Conservation (phyloP, 2,329 filamentous ascomycete genomes). For the Fusarium anthophilum region DNA sequence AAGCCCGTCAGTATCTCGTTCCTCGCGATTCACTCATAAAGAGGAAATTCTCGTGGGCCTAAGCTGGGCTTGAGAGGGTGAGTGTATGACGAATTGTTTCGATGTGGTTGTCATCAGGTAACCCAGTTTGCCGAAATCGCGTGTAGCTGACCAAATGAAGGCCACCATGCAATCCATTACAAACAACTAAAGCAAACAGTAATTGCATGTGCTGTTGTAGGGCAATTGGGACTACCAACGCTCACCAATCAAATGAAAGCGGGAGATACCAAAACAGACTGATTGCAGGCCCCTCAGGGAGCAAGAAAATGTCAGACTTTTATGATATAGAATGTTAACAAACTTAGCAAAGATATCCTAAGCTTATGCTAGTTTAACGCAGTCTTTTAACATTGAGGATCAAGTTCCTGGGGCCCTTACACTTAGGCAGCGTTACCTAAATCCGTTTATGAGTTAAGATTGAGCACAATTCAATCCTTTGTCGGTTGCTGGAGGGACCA, state of each 20-base stretch:
- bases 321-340: too few species aligned
- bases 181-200: not conserved
- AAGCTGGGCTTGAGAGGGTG: not conserved
- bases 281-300: too few species aligned
- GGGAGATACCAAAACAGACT: too few species aligned
- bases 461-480: not conserved
- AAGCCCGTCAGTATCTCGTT: not conserved
- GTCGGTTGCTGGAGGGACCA: slow-evolving; percentile 33
- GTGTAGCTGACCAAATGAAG: not conserved
- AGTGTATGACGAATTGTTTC: not conserved
- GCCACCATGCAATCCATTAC: not conserved
- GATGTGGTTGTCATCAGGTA: not conserved
- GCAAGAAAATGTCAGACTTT: too few species aligned
- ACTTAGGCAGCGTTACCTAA: not conserved
- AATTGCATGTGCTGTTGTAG: not conserved
- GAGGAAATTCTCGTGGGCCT: not conserved
- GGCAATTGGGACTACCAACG: not conserved
- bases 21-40: not conserved
- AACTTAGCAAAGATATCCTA: too few species aligned
- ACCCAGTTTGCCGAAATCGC: not conserved
- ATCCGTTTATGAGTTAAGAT: not conserved
- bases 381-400: too few species aligned
- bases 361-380: too few species aligned
- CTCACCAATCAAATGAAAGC: not conserved
- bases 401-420: too few species aligned